Conservation (phyloP, 495 filamentous ascomycete genomes). For the Lophiostoma macrostomum region DNA sequence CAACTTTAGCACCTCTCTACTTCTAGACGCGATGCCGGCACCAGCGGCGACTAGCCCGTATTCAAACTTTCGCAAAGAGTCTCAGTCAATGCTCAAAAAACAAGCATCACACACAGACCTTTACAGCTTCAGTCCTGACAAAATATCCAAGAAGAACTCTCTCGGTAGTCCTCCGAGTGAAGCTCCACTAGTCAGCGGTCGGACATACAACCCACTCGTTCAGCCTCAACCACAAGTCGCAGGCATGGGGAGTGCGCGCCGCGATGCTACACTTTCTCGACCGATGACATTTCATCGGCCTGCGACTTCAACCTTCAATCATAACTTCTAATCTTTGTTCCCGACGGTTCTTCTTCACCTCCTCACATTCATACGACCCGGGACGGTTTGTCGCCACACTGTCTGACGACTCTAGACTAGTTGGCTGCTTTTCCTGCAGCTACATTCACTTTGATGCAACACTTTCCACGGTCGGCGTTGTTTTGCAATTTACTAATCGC, state of each 20-base stretch:
- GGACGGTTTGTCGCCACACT: too few species aligned
- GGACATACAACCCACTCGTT: constrained; percentile 27
- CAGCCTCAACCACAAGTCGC: constrained; percentile 25
- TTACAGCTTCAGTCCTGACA: constrained; percentile 24
- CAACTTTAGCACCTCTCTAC: constrained; percentile 18
- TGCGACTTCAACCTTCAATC: constrained; percentile 9
- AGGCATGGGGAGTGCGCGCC: constrained; percentile 13
- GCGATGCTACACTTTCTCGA: constrained; percentile 29
- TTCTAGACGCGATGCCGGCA: constrained; percentile 14
- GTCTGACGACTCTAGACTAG: too few species aligned
- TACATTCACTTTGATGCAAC: too few species aligned
- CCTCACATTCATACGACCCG: too few species aligned
- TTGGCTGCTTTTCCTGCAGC: too few species aligned
- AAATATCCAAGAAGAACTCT: constrained; percentile 7
- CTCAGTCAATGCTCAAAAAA: background rate
- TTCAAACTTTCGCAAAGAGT: constrained; percentile 29
- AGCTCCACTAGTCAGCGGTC: constrained; percentile 28
- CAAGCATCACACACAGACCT: constrained; percentile 25
- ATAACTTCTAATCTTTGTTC: constrained; percentile 4
- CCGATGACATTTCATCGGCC: constrained; percentile 1
- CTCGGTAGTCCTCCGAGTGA: constrained; percentile 6
- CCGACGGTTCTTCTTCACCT: too few species aligned
- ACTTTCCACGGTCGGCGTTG: too few species aligned
- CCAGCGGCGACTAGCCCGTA: constrained; percentile 4
- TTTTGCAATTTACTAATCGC: too few species aligned